Evolutionary conservation across 768 basidiomycete species (phyloP), one percentile per base, ranked within the genome.

Genomic region (Rhizopogon sp.): DNA sequence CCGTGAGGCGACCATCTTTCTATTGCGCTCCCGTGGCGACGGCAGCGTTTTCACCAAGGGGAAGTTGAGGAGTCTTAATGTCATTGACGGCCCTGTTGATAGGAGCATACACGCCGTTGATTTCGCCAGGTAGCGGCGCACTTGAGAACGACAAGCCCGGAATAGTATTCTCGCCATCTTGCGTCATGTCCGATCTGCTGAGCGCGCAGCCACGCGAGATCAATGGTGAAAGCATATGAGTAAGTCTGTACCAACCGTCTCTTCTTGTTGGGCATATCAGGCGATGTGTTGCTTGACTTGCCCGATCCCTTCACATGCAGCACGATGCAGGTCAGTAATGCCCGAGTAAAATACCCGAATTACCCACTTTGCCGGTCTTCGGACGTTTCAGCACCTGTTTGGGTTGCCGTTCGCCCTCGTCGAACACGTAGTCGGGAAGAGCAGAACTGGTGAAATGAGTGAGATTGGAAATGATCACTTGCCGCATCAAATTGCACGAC

Each of bases 401-500:
- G 10, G 82, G 80, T 60, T 87, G 88, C 28, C 90, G 86, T 69
- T 92, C 90, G 52, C 88, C 89, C 37, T 79, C 77, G 43, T 90
- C 92, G 60, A 88, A 91, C 37, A 93, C 88, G 57, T 88, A 81
- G 60, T 93, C 89, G 13, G 92, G 92, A 29, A 95, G 75, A 2
- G 76, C 76, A 52, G 88, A 78, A 61, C 93, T 93, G 62, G 28
- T 54, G 56, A 51, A 57, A 55, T 60, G 49, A 58, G 57, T 47
- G 61, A 66, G 62, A 66, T 61, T 17, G 49, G 25, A 45, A 55
- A 11, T 52, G 63, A 56, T 60, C 53, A 53, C 53, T 20, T 47
- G 59, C 44, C 41, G 49, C 46, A 56, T 55, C 49, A 13, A 60
- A 54, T 46, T 55, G 47, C 62, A 61, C 64, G 64, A 93, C 95